Conservation (phyloP, 116 monocot species). For the Cymodocea nodosa region DNA sequence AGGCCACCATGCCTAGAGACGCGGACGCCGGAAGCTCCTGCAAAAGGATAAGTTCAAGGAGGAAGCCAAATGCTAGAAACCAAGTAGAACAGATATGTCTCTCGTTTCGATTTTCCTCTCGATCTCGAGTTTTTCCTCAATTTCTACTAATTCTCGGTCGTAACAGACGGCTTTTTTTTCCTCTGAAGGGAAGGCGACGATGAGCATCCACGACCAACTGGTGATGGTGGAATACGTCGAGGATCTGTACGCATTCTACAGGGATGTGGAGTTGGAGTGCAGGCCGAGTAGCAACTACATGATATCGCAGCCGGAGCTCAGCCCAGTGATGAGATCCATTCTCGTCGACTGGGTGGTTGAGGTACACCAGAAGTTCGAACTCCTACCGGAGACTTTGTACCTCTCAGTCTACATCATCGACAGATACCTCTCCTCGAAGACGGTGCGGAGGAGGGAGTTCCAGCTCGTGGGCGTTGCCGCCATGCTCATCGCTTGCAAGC, state of each 20-base stretch:
- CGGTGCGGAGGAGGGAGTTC: conserved; percentile 49
- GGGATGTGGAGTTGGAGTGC: conserved; percentile 31
- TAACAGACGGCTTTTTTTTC: conserved; percentile 20
- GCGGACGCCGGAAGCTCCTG: conserved; percentile 8
- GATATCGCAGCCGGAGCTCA: conserved; percentile 56
- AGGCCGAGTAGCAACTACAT: conserved; percentile 36
- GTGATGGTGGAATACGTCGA: conserved; percentile 67
- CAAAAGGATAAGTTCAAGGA: conserved; percentile 8
- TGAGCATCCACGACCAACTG: conserved; percentile 28
- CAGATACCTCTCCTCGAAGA: conserved; percentile 48
- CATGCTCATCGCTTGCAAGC: conserved; percentile 90
- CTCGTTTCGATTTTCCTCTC: background rate
- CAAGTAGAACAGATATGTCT: conserved; percentile 22
- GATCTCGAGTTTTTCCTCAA: background rate
- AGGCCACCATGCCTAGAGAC: background rate
- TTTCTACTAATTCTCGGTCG: background rate
- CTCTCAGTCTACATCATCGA: conserved; percentile 63
- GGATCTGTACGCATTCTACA: conserved; percentile 66
- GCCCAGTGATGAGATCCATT: conserved; percentile 69
- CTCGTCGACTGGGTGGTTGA: conserved; percentile 84
- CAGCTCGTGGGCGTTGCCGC: conserved; percentile 78
- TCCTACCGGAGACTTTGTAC: conserved; percentile 90
- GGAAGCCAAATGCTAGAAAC: conserved; percentile 69
- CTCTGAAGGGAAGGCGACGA: conserved; percentile 10
- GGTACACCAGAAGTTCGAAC: conserved; percentile 75